Base-by-base conservation (phyloP, 2,329 filamentous ascomycete species). In the Clonostachys rosea region DNA sequence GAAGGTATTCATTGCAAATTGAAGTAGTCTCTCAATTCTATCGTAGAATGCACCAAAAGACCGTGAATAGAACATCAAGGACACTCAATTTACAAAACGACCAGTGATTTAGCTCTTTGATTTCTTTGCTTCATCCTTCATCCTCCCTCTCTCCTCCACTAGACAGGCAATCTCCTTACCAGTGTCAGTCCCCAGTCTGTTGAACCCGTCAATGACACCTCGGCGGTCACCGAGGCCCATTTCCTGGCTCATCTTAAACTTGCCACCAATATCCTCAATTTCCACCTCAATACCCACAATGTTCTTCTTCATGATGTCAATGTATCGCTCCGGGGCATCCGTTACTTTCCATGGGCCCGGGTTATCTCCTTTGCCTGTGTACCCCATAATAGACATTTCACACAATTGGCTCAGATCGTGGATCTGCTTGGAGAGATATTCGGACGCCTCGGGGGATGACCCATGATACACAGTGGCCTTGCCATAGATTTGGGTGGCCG, bases 181-280 rank as follows among this genome's bases (percentile, higher is more conserved):
- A n/a, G 54, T 47, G 5, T 69, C 64, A 0, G 62, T 58, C 0
- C 51, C 58, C 24, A 71, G 37, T 1, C 42, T 50, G 35, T 64
- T 61, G 50, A 87, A 84, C 0, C 83, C 83, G 5, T 74, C 56
- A 8, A 82, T 64, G 1, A 86, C 75, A 2, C 83, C 83, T 18
- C 75, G 62, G 0, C 73, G 59, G 56, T 86, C 83, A 0, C 70
- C 79, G 3, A 59, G 55, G 0, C 58, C 48, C 68, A 74, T 68
- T 56, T 85, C 81, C 63, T 86, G 82, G 52, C 78, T 84, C 81
- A 84, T 83, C 67, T 86, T 86, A 53, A 78, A 83, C 65, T 83
- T 84, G 12, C 82, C 81, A 43, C 76, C 73, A 34, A 86, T 58
- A 5, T 70, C 57, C 1, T 73, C 69, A 47, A 86, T 71, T 39